Evolutionary conservation across 306 rosid genomes (phyloP).

Genomic region (Ormosia semicastrata): DNA sequence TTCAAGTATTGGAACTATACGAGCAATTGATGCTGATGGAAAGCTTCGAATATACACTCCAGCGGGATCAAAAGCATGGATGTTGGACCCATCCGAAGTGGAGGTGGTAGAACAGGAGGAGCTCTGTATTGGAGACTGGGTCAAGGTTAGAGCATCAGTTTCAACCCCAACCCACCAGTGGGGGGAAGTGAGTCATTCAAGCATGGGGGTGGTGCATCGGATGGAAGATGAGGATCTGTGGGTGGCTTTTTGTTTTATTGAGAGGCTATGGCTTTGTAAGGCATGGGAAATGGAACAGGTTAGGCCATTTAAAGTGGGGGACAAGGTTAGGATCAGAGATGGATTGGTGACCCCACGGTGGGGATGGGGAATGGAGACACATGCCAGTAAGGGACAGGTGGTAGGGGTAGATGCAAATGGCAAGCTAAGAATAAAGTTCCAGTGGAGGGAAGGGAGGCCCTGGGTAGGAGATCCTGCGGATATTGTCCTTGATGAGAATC

Average conservation of each 20-base stretch:
- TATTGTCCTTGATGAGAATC: constrained; percentile 63
- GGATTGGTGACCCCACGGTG: constrained; percentile 86
- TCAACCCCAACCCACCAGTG: constrained; percentile 69
- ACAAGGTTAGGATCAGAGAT: constrained; percentile 84
- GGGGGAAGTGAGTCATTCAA: constrained; percentile 86
- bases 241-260: constrained; percentile 82
- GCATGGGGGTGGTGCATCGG: constrained; percentile 88
- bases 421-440: constrained; percentile 81
- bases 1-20: constrained; percentile 70
- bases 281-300: constrained; percentile 74
- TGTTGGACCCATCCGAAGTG: constrained; percentile 76
- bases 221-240: constrained; percentile 83
- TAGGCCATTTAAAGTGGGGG: constrained; percentile 74
- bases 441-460: constrained; percentile 98
- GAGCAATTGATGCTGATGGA: constrained; percentile 91
- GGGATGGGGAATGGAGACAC: constrained; percentile 99
- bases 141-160: constrained; percentile 61
- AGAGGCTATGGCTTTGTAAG: constrained; percentile 92
- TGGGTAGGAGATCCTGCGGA: constrained; percentile 99
- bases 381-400: constrained; percentile 86
- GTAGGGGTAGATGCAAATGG: constrained; percentile 97
- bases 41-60: constrained; percentile 70
- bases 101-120: constrained; percentile 58
- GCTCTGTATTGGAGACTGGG: constrained; percentile 73
- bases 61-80: constrained; percentile 68